Conservation (phyloP, 225 moss, liverwort and hornwort species). For the Neckera pumila region DNA sequence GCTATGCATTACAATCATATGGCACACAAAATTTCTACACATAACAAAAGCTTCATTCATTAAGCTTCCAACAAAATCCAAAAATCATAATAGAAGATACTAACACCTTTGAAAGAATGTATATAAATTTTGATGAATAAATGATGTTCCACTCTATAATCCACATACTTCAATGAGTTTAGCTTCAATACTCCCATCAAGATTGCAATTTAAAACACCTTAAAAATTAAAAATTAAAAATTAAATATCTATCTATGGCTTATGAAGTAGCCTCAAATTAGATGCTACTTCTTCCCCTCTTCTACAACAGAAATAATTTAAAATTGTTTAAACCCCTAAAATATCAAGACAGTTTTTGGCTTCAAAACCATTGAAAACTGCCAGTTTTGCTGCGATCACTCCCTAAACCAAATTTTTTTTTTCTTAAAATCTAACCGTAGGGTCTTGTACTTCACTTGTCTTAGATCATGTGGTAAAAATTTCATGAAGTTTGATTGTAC, state of each 20-base stretch:
- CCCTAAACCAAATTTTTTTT: too few relatives aligned
- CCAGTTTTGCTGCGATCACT: too few relatives aligned
- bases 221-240: background rate
- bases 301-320: background rate
- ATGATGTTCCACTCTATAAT: background rate
- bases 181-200: background rate
- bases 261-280: background rate
- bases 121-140: background rate
- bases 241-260: background rate
- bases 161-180: background rate
- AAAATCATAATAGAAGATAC: background rate
- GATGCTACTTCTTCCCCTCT: background rate
- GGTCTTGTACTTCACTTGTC: too few relatives aligned
- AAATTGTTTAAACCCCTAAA: rapidly evolving
- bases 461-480: too few relatives aligned
- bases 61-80: background rate
- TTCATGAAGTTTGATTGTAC: too few relatives aligned
- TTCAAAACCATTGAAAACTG: too few relatives aligned
- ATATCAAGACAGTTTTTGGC: too few relatives aligned
- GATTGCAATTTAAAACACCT: background rate
- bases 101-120: rapidly evolving
- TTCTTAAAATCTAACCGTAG: too few relatives aligned
- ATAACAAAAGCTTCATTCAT: background rate
- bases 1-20: background rate
- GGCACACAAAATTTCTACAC: background rate